Base-by-base conservation (phyloP, 495 filamentous ascomycete genomes). In the Physcia stellaris region DNA sequence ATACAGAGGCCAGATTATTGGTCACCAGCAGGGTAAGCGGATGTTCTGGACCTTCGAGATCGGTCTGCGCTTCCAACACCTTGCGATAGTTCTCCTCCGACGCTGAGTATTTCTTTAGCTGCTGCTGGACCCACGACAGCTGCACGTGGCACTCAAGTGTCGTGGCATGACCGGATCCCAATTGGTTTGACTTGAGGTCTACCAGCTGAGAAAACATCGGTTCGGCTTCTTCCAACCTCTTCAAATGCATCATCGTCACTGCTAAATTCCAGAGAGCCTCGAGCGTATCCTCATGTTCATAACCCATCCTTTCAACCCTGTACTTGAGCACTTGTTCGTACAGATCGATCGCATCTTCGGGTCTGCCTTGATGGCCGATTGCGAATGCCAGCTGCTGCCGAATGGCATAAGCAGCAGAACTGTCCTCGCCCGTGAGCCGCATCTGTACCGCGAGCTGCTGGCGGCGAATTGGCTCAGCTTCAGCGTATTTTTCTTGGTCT, bases 61-160 rank as follows among this genome's bases (percentile, higher is more conserved):
- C 31, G 13, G 39, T 24, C 18, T 26, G 33, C 12, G 42, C 15
- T 18, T 50, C 32, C 19, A 55, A 33, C 21, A 39, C 36, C 26
- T 48, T 38, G 11, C 41, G 44, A 30, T 54, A 34, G 12, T 47
- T 42, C 26, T 37, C 24, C 35, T 56, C 53, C 4, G 48, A 44
- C 21, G 38, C 39, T 12, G 12, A 24, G 11, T 43, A 48, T 13
- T 43, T 21, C 16, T 35, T 10, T 35, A 28, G 38, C 7, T 37
- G n/a, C 22, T 35, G 24, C 11, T 40, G 30, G 3, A 48, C 29
- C 24, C 24, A 35, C 12, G 45, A 35, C 30, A 49, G 45, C 21
- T 43, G 30, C 15, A 13, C 1, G 27, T 42, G 28, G 20, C 32
- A 48, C 12, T 26, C 27, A 11, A 49, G 27, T 6, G 39, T 42